Evolutionary conservation across 352 stramenopile genomes (phyloP).

Genomic region (Plasmopara muralis): DNA sequence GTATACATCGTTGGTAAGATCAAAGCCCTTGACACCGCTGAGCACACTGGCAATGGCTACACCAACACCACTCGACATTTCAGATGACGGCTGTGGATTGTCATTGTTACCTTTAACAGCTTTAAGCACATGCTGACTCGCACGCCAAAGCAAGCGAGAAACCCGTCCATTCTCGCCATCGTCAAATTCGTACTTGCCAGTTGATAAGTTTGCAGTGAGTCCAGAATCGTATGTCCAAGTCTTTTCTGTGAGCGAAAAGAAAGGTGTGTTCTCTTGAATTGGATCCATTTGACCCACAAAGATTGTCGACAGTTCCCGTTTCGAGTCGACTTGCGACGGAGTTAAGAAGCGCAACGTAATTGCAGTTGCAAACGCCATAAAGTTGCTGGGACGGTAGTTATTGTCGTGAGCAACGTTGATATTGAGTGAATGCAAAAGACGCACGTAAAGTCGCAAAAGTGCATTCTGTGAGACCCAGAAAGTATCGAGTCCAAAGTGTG

Average conservation of each 20-base stretch:
- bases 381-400: conserved; percentile 26
- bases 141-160: conserved; percentile 20
- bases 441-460: conserved; percentile 38
- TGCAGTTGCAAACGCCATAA: conserved; percentile 53
- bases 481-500: conserved; percentile 84
- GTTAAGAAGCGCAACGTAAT: conserved; percentile 47
- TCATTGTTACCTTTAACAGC: conserved; percentile 32
- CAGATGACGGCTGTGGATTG: conserved; percentile 20
- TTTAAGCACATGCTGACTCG: conserved; percentile 21
- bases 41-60: conserved; percentile 36
- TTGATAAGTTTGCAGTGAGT: conserved; percentile 36
- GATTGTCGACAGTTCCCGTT: not conserved
- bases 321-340: conserved; percentile 27
- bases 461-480: conserved; percentile 94
- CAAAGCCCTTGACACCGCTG: conserved; percentile 33
- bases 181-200: conserved; percentile 53
- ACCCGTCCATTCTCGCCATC: conserved; percentile 33
- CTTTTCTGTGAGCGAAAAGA: conserved; percentile 32
- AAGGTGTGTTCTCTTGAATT: conserved; percentile 29
- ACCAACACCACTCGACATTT: conserved; percentile 30
- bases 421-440: conserved; percentile 32
- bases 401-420: conserved; percentile 15
- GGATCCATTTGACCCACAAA: conserved; percentile 51
- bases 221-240: conserved; percentile 42
- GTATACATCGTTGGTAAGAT: conserved; percentile 34